Percentiles rank a stretch among this genome's conserved stretches.
These are phyloP conservation scores for Penicillium italicum DNA, from an alignment of 2,329 filamentous ascomycete species.

Conservation along the genomic window DNA sequence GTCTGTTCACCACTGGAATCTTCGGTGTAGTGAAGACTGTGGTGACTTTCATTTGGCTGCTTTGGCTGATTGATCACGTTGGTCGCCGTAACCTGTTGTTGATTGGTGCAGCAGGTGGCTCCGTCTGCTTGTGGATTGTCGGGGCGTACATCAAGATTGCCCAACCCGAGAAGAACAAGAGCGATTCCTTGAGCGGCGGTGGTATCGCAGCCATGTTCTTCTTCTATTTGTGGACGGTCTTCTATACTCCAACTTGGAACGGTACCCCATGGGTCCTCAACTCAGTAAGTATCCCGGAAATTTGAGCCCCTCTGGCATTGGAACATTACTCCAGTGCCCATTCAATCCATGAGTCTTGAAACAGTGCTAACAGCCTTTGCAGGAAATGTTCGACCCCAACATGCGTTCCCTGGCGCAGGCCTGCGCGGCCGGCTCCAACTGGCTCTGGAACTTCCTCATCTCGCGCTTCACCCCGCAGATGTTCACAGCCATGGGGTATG, in stretches of 20 bases:
- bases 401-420: slow-evolving; percentile 68
- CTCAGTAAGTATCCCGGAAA: slow-evolving; percentile 35
- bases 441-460: slow-evolving; percentile 41
- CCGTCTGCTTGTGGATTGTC: slow-evolving; percentile 40
- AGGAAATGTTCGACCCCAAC: slow-evolving; percentile 69
- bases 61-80: slow-evolving; percentile 64
- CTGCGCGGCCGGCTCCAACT: slow-evolving; percentile 51
- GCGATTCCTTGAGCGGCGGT: slow-evolving; percentile 26
- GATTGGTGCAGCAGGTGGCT: slow-evolving; percentile 61
- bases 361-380: slow-evolving; percentile 7
- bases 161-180: slow-evolving; percentile 23
- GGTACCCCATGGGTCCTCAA: slow-evolving; percentile 75
- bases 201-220: slow-evolving; percentile 54
- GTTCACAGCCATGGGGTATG: slow-evolving; percentile 49
- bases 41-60: slow-evolving; percentile 65
- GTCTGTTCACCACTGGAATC: slow-evolving; percentile 67
- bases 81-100: slow-evolving; percentile 63
- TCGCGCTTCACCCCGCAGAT: slow-evolving; percentile 43
- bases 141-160: slow-evolving; percentile 39
- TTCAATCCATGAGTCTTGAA: neutral
- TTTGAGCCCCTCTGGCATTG: neutral
- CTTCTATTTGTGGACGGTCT: slow-evolving; percentile 72
- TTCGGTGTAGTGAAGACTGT: slow-evolving; percentile 73
- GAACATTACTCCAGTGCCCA: neutral
- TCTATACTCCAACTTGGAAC: slow-evolving; percentile 72